Evolutionary conservation across 345 rosid species (phyloP).

Genomic region (Eucalyptus regnans): DNA sequence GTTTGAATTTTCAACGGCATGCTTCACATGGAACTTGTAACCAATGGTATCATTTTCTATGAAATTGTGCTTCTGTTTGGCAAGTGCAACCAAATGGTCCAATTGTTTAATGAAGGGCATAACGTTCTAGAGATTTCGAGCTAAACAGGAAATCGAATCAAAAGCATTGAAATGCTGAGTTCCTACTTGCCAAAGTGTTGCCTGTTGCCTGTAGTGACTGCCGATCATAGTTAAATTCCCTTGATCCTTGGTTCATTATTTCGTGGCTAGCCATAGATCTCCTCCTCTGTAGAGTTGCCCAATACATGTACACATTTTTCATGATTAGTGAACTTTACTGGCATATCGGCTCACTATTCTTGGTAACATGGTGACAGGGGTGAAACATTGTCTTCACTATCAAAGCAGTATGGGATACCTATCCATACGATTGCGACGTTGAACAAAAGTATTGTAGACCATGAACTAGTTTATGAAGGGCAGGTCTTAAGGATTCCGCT

Average conservation of each 20-base stretch:
- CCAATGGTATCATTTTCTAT: background rate
- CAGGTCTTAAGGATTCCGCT: conserved; percentile 10
- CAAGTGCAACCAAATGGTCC: background rate
- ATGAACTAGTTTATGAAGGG: conserved; percentile 9
- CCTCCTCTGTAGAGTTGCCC: background rate
- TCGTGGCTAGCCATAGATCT: background rate
- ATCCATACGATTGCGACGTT: background rate
- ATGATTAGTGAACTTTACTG: background rate
- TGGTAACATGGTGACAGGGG: conserved; percentile 5
- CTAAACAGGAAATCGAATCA: background rate
- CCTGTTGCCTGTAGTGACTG: background rate
- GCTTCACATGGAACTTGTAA: background rate
- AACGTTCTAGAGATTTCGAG: background rate
- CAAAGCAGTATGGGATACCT: conserved; percentile 16
- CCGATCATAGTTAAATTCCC: background rate
- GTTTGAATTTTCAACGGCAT: background rate
- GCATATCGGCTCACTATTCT: background rate
- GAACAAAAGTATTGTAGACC: conserved; percentile 1
- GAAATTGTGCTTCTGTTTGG: background rate
- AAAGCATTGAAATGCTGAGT: background rate
- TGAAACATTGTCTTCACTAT: conserved; percentile 18
- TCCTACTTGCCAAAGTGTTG: background rate
- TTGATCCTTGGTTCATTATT: background rate
- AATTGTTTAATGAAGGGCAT: background rate
- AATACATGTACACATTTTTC: background rate